Evolutionary conservation across 352 stramenopile species (phyloP).

Genomic region (Phytophthora pseudosyringae): DNA sequence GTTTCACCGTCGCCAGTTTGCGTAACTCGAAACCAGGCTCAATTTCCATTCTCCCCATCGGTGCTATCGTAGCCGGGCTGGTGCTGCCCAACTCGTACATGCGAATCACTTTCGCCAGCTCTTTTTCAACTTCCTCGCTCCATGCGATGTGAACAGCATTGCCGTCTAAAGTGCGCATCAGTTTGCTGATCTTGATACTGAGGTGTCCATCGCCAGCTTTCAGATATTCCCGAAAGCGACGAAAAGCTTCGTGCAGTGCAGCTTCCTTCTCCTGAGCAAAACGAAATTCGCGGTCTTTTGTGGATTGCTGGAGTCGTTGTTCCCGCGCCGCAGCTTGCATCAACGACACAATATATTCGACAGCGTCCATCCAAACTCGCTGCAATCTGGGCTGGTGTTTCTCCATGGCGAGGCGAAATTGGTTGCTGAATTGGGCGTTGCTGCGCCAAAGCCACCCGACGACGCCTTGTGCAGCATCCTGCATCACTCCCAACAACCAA

Average conservation of each 20-base stretch:
- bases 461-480: no score
- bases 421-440: not conserved
- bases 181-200: slow-evolving; percentile 3
- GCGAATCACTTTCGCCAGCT: slow-evolving; percentile 22
- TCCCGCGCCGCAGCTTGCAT: not conserved
- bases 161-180: slow-evolving; percentile 3
- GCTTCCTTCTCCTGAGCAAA: not conserved
- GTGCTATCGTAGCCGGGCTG: not conserved
- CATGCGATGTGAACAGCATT: slow-evolving; percentile 8
- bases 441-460: no score
- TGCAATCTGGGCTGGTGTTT: not conserved
- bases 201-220: not conserved
- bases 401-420: slow-evolving; percentile 12
- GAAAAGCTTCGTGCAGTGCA: slow-evolving; percentile 6
- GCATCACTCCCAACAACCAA: no score
- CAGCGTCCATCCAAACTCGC: slow-evolving; percentile 3
- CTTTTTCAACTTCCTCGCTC: slow-evolving; percentile 26
- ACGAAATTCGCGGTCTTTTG: not conserved
- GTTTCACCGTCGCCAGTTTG: slow-evolving; percentile 24
- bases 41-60: slow-evolving; percentile 26
- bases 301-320: slow-evolving; percentile 5
- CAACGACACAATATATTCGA: not conserved
- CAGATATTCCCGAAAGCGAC: slow-evolving; percentile 1
- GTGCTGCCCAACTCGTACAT: slow-evolving; percentile 9
- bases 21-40: slow-evolving; percentile 13